Evolutionary conservation across 2,329 filamentous ascomycete genomes (phyloP).

Genomic region (Pseudocercospora pini-densiflorae): DNA sequence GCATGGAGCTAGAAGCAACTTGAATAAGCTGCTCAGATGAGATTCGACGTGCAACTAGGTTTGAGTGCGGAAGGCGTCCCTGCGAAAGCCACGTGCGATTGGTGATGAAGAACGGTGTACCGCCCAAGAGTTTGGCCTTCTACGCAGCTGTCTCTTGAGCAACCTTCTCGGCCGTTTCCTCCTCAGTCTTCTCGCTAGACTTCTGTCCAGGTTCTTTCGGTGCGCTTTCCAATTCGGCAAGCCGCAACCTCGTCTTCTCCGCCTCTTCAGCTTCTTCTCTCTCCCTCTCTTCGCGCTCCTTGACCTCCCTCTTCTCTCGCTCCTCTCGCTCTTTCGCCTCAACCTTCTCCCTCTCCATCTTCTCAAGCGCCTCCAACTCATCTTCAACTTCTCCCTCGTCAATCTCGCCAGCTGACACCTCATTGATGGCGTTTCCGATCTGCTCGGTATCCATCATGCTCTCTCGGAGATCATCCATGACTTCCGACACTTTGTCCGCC

Average conservation of each 20-base stretch:
- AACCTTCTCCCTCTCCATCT: constrained; percentile 47
- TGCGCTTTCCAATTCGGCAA: constrained; percentile 34
- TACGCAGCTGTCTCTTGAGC: not conserved
- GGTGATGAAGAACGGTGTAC: no score
- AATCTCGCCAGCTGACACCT: constrained; percentile 56
- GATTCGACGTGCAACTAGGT: no score
- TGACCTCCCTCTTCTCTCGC: constrained; percentile 47
- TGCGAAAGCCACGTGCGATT: no score
- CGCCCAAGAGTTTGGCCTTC: no score
- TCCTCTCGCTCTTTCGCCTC: constrained; percentile 79
- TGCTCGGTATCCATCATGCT: constrained; percentile 85
- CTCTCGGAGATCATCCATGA: constrained; percentile 74
- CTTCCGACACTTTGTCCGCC: constrained; percentile 72
- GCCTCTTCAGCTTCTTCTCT: constrained; percentile 62
- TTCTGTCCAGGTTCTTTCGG: not conserved
- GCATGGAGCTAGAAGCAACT: no score
- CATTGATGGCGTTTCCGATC: constrained; percentile 75
- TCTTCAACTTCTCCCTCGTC: constrained; percentile 87
- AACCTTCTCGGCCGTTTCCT: not conserved
- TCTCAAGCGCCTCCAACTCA: constrained; percentile 78
- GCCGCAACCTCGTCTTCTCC: constrained; percentile 48
- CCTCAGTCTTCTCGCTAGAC: not conserved
- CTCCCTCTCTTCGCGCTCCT: constrained; percentile 40
- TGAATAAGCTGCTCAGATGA: no score
- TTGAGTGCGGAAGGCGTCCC: no score